These are phyloP conservation scores for Ophiocordyceps robertsii DNA, from an alignment of 2,329 filamentous ascomycete genomes.

Conservation along the genomic window DNA sequence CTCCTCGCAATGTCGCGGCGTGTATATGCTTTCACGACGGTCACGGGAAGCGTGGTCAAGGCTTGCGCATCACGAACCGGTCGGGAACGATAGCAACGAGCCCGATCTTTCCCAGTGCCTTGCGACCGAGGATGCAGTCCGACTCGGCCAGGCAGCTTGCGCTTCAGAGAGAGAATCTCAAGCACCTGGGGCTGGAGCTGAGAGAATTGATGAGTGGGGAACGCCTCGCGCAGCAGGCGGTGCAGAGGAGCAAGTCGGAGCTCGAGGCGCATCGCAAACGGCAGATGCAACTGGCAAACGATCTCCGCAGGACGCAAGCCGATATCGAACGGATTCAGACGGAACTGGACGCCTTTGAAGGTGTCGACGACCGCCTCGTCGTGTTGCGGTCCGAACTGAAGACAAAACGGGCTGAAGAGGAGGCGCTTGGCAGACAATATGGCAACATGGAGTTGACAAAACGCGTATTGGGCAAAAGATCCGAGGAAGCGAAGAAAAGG, in stretches of 20 bases:
- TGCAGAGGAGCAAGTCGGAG: constrained; percentile 32
- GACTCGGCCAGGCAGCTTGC: constrained; percentile 56
- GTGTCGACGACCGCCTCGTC: constrained; percentile 53
- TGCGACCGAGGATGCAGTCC: constrained; percentile 62
- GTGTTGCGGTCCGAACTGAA: constrained; percentile 42
- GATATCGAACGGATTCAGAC: constrained; percentile 35
- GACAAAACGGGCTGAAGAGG: constrained; percentile 33
- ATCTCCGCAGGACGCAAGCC: constrained; percentile 47
- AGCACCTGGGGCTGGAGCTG: constrained; percentile 42
- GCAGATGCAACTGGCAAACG: constrained; percentile 31
- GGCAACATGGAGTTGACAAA: constrained; percentile 36
- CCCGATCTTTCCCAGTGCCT: constrained; percentile 30
- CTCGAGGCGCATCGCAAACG: constrained; percentile 27
- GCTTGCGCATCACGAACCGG: constrained; percentile 40
- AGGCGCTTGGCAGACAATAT: constrained; percentile 40
- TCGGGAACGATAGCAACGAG: constrained; percentile 27
- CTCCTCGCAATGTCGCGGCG: constrained; percentile 56
- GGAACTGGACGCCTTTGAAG: constrained; percentile 52
- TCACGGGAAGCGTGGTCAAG: constrained; percentile 37
- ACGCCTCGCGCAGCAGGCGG: constrained; percentile 30
- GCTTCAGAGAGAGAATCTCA: constrained; percentile 33
- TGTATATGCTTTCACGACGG: constrained; percentile 58
- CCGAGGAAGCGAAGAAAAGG: constrained; percentile 24
- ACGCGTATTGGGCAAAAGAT: constrained; percentile 29
- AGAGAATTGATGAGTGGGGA: constrained; percentile 35